Conservation (phyloP, 345 rosid species). For the Tarenaya hassleriana region DNA sequence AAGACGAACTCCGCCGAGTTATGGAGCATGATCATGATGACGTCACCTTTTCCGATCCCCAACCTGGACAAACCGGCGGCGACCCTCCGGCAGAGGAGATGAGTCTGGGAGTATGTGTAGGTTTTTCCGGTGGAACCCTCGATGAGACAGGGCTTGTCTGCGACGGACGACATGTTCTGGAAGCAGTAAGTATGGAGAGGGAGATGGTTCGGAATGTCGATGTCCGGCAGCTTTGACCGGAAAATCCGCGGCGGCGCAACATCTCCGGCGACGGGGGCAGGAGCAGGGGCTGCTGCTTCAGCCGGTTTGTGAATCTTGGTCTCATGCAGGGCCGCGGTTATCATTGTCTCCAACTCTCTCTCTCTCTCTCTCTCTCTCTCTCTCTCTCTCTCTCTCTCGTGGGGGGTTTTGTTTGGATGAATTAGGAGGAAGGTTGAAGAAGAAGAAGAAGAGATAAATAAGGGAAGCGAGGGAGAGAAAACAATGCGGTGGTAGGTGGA, state of each 20-base stretch:
- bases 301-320: slow-evolving; percentile 23
- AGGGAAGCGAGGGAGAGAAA: slow-evolving; percentile 1
- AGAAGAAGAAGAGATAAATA: slow-evolving; percentile 10
- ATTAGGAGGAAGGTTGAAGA: not conserved
- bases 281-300: not conserved
- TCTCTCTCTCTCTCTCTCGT: too few relatives aligned
- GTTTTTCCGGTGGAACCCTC: slow-evolving; percentile 44
- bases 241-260: slow-evolving; percentile 35
- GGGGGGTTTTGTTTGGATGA: slow-evolving; percentile 5
- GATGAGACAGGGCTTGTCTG: slow-evolving; percentile 58
- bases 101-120: slow-evolving; percentile 47
- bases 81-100: slow-evolving; percentile 37
- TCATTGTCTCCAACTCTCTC: slow-evolving; percentile 9
- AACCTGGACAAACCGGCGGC: slow-evolving; percentile 57
- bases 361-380: too few relatives aligned
- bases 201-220: slow-evolving; percentile 61
- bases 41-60: slow-evolving; percentile 66
- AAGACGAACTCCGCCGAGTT: slow-evolving; percentile 79
- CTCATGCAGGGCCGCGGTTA: slow-evolving; percentile 24
- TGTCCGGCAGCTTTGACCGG: slow-evolving; percentile 76
- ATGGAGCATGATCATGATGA: slow-evolving; percentile 78
- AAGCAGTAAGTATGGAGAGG: slow-evolving; percentile 79
- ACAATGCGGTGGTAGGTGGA: slow-evolving; percentile 29
- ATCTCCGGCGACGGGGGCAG: slow-evolving; percentile 10
- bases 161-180: slow-evolving; percentile 31